Conservation (phyloP, 2,329 filamentous ascomycete genomes). For the Alternaria triticimaculans region DNA sequence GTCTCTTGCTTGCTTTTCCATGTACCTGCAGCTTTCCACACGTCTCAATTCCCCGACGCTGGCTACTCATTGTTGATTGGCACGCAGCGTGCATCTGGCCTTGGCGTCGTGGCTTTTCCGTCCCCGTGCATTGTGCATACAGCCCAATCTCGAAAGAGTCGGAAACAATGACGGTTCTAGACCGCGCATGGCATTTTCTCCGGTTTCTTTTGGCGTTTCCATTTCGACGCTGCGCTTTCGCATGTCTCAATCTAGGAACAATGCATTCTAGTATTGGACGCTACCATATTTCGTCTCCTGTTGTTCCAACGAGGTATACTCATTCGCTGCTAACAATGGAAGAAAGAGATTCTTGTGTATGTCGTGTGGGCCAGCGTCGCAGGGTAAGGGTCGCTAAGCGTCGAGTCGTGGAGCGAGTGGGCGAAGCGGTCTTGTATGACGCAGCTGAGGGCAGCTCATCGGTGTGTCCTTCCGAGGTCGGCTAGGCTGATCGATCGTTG, state of each 20-base stretch:
- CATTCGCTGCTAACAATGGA: conserved; percentile 2
- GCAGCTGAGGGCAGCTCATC: neutral
- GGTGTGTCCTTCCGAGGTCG: neutral
- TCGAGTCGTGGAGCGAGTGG: neutral
- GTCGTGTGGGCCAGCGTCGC: neutral
- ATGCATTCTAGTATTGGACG: neutral
- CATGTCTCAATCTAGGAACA: neutral
- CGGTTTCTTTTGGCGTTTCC: neutral
- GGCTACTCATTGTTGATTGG: conserved; percentile 14
- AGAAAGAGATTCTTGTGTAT: neutral
- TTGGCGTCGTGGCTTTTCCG: conserved; percentile 19
- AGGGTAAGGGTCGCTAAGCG: neutral
- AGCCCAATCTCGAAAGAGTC: conserved; percentile 15
- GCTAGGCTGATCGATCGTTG: neutral
- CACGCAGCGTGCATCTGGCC: conserved; percentile 12
- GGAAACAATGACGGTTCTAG: conserved; percentile 7
- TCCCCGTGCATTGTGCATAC: conserved; percentile 14
- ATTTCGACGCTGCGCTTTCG: conserved; percentile 1
- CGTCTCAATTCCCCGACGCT: conserved; percentile 9
- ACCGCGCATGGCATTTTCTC: conserved; percentile 6
- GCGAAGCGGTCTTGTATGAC: conserved; percentile 2
- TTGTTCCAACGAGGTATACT: neutral
- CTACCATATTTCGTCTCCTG: neutral
- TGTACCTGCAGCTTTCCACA: conserved; percentile 9
- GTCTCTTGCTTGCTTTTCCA: conserved; percentile 9